Conservation (phyloP, 2,329 filamentous ascomycete species). For the Fonsecaea nubica region DNA sequence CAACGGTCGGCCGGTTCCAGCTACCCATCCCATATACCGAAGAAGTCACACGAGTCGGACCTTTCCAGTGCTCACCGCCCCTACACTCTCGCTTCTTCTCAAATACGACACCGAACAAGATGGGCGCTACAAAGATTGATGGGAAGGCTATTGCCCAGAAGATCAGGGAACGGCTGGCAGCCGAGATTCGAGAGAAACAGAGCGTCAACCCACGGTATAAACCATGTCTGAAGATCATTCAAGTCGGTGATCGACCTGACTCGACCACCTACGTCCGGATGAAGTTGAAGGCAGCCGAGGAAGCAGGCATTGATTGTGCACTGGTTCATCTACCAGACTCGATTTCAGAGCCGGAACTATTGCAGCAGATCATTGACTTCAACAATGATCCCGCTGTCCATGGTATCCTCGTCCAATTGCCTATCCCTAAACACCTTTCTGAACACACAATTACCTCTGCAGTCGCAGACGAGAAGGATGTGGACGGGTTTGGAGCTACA, state of each 20-base stretch:
- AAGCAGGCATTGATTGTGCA: slow-evolving; percentile 91
- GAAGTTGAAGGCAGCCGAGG: slow-evolving; percentile 96
- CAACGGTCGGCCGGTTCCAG: slow-evolving; percentile 7
- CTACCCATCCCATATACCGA: not conserved
- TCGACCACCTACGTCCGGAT: slow-evolving; percentile 99
- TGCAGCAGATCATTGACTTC: slow-evolving; percentile 78
- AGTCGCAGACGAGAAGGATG: slow-evolving; percentile 92
- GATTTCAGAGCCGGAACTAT: slow-evolving; percentile 82
- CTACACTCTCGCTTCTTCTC: slow-evolving; percentile 51
- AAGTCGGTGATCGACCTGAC: slow-evolving; percentile 93
- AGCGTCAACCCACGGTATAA: slow-evolving; percentile 83
- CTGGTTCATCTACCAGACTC: slow-evolving; percentile 82
- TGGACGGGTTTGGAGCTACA: slow-evolving; percentile 90
- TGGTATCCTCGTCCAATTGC: slow-evolving; percentile 92
- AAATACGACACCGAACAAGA: slow-evolving; percentile 64
- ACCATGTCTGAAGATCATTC: slow-evolving; percentile 91
- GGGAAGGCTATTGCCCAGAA: slow-evolving; percentile 92
- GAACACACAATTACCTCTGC: slow-evolving; percentile 90
- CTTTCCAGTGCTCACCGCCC: slow-evolving; percentile 40
- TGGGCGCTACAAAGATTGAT: slow-evolving; percentile 92
- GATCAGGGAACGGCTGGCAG: slow-evolving; percentile 81
- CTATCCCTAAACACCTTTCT: slow-evolving; percentile 85
- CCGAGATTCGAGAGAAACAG: slow-evolving; percentile 82
- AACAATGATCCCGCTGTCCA: slow-evolving; percentile 89
- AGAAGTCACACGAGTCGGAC: slow-evolving; percentile 13